Evolutionary conservation across 1,284 basidiomycete species (phyloP).

Genomic region (Leccinum ponderosum): DNA sequence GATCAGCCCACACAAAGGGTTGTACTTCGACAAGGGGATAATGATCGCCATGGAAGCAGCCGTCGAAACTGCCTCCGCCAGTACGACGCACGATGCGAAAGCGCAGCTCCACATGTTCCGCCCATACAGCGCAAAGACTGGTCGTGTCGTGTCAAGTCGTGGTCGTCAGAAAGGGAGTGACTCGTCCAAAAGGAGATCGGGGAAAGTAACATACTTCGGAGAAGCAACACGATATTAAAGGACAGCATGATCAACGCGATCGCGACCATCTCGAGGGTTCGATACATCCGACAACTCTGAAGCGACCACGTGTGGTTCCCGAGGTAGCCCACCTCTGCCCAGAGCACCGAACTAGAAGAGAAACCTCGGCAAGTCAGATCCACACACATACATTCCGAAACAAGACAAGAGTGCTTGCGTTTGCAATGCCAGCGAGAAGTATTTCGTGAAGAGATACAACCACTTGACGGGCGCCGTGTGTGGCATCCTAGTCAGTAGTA

Average conservation of each 20-base stretch:
- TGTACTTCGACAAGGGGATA: slow-evolving; percentile 12
- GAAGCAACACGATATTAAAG: slow-evolving; percentile 18
- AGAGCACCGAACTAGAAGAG: slow-evolving; percentile 10
- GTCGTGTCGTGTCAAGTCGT: neutral
- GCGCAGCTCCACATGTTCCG: neutral
- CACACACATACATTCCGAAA: neutral
- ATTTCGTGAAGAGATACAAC: slow-evolving; percentile 23
- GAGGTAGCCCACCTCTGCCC: slow-evolving; percentile 11
- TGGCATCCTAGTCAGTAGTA: slow-evolving; percentile 12
- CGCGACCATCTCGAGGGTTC: slow-evolving; percentile 15
- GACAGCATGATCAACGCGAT: slow-evolving; percentile 17
- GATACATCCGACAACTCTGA: slow-evolving; percentile 13
- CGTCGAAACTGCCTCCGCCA: slow-evolving; percentile 8
- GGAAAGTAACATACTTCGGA: slow-evolving; percentile 18
- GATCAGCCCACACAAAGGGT: slow-evolving; percentile 15
- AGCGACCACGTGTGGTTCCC: slow-evolving; percentile 1
- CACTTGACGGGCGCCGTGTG: slow-evolving; percentile 21
- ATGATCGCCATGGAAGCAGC: neutral
- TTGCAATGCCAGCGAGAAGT: slow-evolving; percentile 15
- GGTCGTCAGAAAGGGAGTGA: neutral
- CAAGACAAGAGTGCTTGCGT: slow-evolving; percentile 6
- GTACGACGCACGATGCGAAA: slow-evolving; percentile 7
- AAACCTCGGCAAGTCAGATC: slow-evolving; percentile 1
- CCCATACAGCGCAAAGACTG: slow-evolving; percentile 25
- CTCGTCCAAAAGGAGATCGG: neutral